A percentile compares a stretch with the other conserved stretches of the same genome.
Evolutionary conservation across 2,329 filamentous ascomycete species (phyloP).

Genomic region (Ceratocystiopsis brevicomis): DNA sequence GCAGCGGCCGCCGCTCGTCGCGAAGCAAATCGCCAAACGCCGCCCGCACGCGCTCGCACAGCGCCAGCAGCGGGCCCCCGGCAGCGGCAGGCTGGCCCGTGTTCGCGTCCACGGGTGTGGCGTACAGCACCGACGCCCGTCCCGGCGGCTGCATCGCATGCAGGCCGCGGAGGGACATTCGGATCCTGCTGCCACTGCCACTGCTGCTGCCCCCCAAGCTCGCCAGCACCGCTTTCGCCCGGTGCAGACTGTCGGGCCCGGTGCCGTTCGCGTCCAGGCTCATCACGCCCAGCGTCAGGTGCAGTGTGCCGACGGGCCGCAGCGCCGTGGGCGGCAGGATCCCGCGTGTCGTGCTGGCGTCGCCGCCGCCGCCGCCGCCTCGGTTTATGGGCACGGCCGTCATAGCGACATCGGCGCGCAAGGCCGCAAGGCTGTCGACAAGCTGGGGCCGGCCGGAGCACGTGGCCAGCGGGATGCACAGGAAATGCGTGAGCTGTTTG

Average conservation of each 20-base stretch:
- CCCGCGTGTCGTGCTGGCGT: background rate
- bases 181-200: background rate
- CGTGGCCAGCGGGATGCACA: slow-evolving; percentile 54
- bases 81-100: slow-evolving; percentile 29
- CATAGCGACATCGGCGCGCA: slow-evolving; percentile 37
- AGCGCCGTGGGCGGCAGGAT: slow-evolving; percentile 49
- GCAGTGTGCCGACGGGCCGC: slow-evolving; percentile 59
- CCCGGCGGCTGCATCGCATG: slow-evolving; percentile 39
- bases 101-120: slow-evolving; percentile 32
- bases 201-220: slow-evolving; percentile 14
- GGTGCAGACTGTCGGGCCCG: slow-evolving; percentile 19
- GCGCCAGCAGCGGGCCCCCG: slow-evolving; percentile 27
- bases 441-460: slow-evolving; percentile 44
- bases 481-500: slow-evolving; percentile 42
- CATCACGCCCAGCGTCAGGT: slow-evolving; percentile 80
- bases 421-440: slow-evolving; percentile 38
- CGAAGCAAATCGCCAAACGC: slow-evolving; percentile 38
- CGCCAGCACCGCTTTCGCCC: slow-evolving; percentile 12
- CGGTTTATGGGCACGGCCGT: slow-evolving; percentile 2
- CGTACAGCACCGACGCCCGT: slow-evolving; percentile 43
- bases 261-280: slow-evolving; percentile 30
- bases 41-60: slow-evolving; percentile 36
- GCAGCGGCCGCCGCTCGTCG: slow-evolving; percentile 41
- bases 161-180: slow-evolving; percentile 34
- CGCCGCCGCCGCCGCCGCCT: slow-evolving; percentile 17